phyloP scores from a whole-genome alignment of 2,329 filamentous ascomycete species.

The Cercospora sp. region DNA sequence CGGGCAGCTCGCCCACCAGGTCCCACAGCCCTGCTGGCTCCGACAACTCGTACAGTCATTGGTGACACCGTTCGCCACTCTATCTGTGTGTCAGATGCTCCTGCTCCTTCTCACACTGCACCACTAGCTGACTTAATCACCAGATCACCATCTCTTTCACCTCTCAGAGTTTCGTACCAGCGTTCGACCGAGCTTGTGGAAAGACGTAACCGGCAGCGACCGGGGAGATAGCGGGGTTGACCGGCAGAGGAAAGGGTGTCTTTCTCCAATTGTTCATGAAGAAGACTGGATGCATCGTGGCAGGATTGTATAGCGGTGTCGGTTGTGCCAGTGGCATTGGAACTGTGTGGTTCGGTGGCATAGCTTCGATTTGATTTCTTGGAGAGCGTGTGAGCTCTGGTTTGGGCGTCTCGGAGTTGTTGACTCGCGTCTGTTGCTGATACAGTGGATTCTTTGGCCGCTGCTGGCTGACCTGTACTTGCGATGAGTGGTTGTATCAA shows the following conservation, averaged over 20 bases:
- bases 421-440: constrained; percentile 36
- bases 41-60: constrained; percentile 1
- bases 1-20: not conserved
- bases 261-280: constrained; percentile 66
- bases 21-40: not conserved
- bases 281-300: constrained; percentile 71
- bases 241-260: constrained; percentile 50
- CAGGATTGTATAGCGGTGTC: constrained; percentile 51
- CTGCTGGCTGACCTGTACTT: constrained; percentile 17
- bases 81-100: not conserved
- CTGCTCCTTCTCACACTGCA: not conserved
- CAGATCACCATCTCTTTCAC: not conserved
- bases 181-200: constrained; percentile 20
- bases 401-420: constrained; percentile 31
- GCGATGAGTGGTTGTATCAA: not conserved
- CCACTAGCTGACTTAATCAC: not conserved
- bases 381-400: constrained; percentile 30
- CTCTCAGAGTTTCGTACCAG: constrained; percentile 32
- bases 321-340: constrained; percentile 9
- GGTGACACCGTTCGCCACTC: not conserved
- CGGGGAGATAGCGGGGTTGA: constrained; percentile 43
- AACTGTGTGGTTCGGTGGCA: constrained; percentile 40
- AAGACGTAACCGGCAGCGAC: constrained; percentile 49
- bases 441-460: constrained; percentile 22
- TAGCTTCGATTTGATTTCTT: constrained; percentile 52